Conservation (phyloP, 768 basidiomycete species). For the Krasilnikovozyma curviuscula region DNA sequence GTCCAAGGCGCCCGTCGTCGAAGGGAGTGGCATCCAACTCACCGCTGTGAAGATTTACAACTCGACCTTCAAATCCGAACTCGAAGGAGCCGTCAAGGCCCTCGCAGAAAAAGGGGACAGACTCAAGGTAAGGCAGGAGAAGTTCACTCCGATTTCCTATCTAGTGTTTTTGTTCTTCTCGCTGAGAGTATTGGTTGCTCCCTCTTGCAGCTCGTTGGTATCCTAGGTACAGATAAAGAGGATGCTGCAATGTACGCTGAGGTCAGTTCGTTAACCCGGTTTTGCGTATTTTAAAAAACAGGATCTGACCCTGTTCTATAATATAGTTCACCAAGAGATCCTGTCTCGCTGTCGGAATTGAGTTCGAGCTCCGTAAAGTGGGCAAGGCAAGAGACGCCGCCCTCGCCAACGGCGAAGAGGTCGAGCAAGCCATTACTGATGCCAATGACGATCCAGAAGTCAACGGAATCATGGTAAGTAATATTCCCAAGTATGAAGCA, state of each 20-base stretch:
- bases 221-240: slow-evolving; percentile 49
- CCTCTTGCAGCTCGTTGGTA: slow-evolving; percentile 79
- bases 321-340: slow-evolving; percentile 66
- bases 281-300: neutral
- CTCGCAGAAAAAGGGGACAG: too few relatives aligned
- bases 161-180: too few relatives aligned
- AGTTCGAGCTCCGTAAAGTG: slow-evolving; percentile 57
- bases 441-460: slow-evolving; percentile 72
- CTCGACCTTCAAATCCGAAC: slow-evolving; percentile 10
- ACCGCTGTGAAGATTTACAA: slow-evolving; percentile 13
- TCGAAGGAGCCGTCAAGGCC: neutral
- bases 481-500: neutral
- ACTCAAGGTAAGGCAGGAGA: too few relatives aligned
- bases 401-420: slow-evolving; percentile 37
- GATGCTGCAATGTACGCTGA: slow-evolving; percentile 36
- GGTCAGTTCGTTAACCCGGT: slow-evolving; percentile 12
- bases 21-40: slow-evolving; percentile 3
- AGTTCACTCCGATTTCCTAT: too few relatives aligned
- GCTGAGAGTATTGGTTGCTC: too few relatives aligned
- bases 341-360: slow-evolving; percentile 70
- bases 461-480: slow-evolving; percentile 81
- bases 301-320: neutral
- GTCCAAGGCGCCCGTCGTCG: too few relatives aligned
- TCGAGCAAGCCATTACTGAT: slow-evolving; percentile 88
- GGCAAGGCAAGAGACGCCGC: slow-evolving; percentile 30